A percentile compares a stretch with the other conserved stretches of the same genome.
These are phyloP conservation scores for Phytopythium cucurbitacearum DNA, from an alignment of 352 stramenopile genomes.

Conservation along the genomic window DNA sequence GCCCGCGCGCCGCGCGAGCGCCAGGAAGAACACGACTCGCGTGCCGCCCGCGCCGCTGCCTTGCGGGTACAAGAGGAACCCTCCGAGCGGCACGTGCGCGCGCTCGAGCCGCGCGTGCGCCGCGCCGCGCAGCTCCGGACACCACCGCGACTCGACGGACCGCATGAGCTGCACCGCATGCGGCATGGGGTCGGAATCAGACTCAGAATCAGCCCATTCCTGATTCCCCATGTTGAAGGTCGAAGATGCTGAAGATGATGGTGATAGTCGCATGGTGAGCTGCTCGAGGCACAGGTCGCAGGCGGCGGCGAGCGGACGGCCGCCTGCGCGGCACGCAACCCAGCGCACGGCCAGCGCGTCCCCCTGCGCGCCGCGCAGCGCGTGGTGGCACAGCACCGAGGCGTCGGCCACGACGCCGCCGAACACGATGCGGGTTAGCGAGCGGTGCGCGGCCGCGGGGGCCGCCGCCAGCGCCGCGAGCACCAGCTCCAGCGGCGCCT, in stretches of 20 bases:
- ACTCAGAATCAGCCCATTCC: slow-evolving; percentile 17
- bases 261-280: slow-evolving; percentile 54
- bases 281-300: slow-evolving; percentile 72
- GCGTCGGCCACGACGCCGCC: slow-evolving; percentile 62
- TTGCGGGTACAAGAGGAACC: slow-evolving; percentile 68
- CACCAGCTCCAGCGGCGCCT: slow-evolving; percentile 45
- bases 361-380: slow-evolving; percentile 20
- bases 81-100: slow-evolving; percentile 49
- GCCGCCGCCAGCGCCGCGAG: slow-evolving; percentile 62
- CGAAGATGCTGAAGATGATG: not conserved
- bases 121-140: slow-evolving; percentile 39
- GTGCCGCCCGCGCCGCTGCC: slow-evolving; percentile 42
- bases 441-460: slow-evolving; percentile 48
- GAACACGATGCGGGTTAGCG: slow-evolving; percentile 76
- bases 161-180: slow-evolving; percentile 66
- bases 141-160: slow-evolving; percentile 64
- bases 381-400: slow-evolving; percentile 62
- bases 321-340: slow-evolving; percentile 52
- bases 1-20: slow-evolving; percentile 18
- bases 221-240: not conserved
- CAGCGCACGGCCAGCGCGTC: slow-evolving; percentile 67
- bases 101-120: slow-evolving; percentile 60
- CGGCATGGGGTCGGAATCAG: slow-evolving; percentile 15
- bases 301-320: slow-evolving; percentile 59
- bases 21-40: slow-evolving; percentile 80